These are phyloP conservation scores for Yamadazyma kitorensis DNA, from an alignment of 805 yeast species.

Conservation along the genomic window DNA sequence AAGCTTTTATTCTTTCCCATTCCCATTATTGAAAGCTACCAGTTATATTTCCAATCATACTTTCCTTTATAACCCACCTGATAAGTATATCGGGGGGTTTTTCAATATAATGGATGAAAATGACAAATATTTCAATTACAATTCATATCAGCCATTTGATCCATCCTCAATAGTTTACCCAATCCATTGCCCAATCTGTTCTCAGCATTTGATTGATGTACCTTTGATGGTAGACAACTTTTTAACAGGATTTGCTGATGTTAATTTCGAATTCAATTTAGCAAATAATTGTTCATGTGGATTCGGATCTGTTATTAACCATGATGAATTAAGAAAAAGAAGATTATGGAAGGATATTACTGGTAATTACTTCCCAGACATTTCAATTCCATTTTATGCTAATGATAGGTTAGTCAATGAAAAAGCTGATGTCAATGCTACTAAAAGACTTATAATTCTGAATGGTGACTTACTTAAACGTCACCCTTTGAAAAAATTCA, in stretches of 20 bases:
- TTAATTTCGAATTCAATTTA: conserved; percentile 3
- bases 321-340: conserved; percentile 20
- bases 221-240: conserved; percentile 7
- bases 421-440: conserved; percentile 5
- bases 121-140: conserved; percentile 6
- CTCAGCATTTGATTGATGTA: conserved; percentile 2
- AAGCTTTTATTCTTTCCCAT: conserved; percentile 15
- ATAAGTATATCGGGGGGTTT: not conserved
- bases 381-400: conserved; percentile 34
- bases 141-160: conserved; percentile 6
- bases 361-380: conserved; percentile 4
- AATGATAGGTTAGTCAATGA: conserved; percentile 25
- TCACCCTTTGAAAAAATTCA: not conserved
- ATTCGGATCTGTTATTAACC: conserved; percentile 12
- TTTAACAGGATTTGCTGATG: conserved; percentile 12
- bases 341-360: conserved; percentile 12
- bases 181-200: conserved; percentile 16
- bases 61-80: conserved; percentile 8
- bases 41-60: conserved; percentile 7
- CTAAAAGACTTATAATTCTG: conserved; percentile 21
- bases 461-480: conserved; percentile 8
- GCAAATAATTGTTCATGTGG: conserved; percentile 15
- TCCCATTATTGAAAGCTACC: conserved; percentile 15
- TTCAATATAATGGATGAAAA: not conserved
- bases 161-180: conserved; percentile 2